These are phyloP conservation scores for Cryphonectria parasitica DNA, from an alignment of 2,329 filamentous ascomycete species.

Conservation along the genomic window DNA sequence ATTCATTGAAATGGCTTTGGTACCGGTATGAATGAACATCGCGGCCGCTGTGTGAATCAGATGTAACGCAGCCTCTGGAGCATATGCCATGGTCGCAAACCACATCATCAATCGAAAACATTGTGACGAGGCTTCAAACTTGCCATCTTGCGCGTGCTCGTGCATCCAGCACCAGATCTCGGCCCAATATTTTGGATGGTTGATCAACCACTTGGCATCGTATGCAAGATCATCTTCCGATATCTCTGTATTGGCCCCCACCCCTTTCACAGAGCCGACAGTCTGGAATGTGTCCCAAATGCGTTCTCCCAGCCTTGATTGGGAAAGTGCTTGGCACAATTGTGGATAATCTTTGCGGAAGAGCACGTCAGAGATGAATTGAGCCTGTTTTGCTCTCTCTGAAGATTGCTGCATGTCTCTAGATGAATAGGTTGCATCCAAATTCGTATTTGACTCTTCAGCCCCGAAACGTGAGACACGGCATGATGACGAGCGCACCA, in stretches of 20 bases:
- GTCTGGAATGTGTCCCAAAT: neutral
- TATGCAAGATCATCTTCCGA: neutral
- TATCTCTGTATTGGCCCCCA: too few relatives aligned
- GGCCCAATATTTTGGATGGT: neutral
- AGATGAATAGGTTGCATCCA: constrained; percentile 29
- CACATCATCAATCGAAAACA: constrained; percentile 30
- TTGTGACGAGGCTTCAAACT: neutral
- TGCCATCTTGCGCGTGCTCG: neutral
- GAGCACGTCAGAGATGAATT: neutral
- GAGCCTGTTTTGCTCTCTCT: neutral
- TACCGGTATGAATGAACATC: constrained; percentile 22
- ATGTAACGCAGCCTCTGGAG: constrained; percentile 8
- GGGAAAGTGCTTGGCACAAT: neutral
- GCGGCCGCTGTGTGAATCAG: constrained; percentile 28
- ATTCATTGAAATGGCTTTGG: neutral
- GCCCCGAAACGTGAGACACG: constrained; percentile 36
- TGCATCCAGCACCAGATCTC: constrained; percentile 27
- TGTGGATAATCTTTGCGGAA: neutral
- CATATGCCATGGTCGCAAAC: constrained; percentile 32
- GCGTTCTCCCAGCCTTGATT: neutral
- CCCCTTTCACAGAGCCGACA: neutral
- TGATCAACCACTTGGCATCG: constrained; percentile 15
- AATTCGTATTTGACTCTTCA: constrained; percentile 25
- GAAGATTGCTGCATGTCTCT: constrained; percentile 7
- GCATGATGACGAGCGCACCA: constrained; percentile 47